Evolutionary conservation across 163 green algal genomes (phyloP), one percentile per base, ranked within the genome.

Genomic region (Volvox carteri): DNA sequence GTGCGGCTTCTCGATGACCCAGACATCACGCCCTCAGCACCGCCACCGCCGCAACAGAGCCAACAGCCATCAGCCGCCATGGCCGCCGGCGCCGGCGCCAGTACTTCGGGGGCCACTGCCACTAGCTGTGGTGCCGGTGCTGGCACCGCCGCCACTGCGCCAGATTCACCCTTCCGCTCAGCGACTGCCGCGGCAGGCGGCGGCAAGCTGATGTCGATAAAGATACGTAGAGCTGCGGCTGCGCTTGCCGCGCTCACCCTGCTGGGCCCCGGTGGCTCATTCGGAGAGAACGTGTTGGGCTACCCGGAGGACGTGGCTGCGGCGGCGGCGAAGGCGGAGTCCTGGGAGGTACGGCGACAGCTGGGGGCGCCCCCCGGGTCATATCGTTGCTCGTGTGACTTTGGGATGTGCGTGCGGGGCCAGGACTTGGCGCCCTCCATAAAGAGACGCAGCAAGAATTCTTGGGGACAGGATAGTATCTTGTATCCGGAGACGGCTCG

Each of bases 1-100:
- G 50, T 88, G 25, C 48, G 83, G 48, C 83, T 88, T 8, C 4
- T 88, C 28, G 83, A 88, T 12, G 83, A 88, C 16, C 83, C 83
- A 7, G 83, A 88, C 28, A 39, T 9, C 3, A 37, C 52, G 11
- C 70, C 70, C 11, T 12, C 39, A 21, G 52, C 23, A 19, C 18
- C 56, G 54, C 54, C 78, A 39, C 58, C 58, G 58, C 60, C 48
- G 35, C 28, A 37, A 42, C 79, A 46, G 44, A 28, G 42, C 56
- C 23, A 35, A 30, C 11, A 44, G 16, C 79, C 42, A 33, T 6
- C 25, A 39, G 12, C 50, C 48, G 50, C 7, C 74, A 46, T 7
- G 21, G 74, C 8, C n/a, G 50, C 48, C 30, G 23, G 48, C 50
- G 76, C n/a, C 1, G 76, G 30, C 50, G 33, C 50, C 9, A 23